Base-by-base conservation (phyloP, 2,329 filamentous ascomycete genomes). In the Alternaria brassicae region DNA sequence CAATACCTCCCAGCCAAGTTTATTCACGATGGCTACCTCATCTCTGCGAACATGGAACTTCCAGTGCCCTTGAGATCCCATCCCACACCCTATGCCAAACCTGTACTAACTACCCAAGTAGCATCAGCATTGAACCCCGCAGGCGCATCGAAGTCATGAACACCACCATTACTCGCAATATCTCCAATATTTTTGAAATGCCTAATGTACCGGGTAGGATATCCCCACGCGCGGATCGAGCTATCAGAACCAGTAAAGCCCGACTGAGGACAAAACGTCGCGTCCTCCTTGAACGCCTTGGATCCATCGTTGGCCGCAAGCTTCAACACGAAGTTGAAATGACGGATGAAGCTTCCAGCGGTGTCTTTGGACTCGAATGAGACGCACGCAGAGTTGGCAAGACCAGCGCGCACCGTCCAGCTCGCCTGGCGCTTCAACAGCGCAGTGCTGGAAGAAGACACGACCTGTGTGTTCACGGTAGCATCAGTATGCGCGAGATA, bases 291-390 rank as follows among this genome's bases (percentile, higher is more conserved):
- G 75, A 89, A 88, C 51, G 78, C 75, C 78, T 88, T 87, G 55
- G 78, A 79, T 53, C 81, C 81, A 61, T 89, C 87, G 62, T 83
- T 82, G 56, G 81, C 79, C 40, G 78, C 73, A 44, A 89, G 63
- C 32, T 72, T 45, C 1, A 89, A 82, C 27, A 21, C 79, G 51
- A 87, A 89, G 73, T 83, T 69, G 61, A 72, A 79, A 76, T 89
- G 86, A 0, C 86, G 80, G 4, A 89, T 78, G 70, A 80, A 89
- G 76, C 82, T 86, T 3, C 86, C 86, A 2, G 86, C 77, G 0
- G 82, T 82, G 60, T 88, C 86, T 10, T 72, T 74, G 0, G 85
- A 86, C 74, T 89, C 87, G 61, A 89, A 89, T 0, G 86, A 89
- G 70, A 81, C 81, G 74, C 87, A 89, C 25, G 56, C 85, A 59